Evolutionary conservation across 495 filamentous ascomycete species (phyloP).

Genomic region (Patellaria atrata): DNA sequence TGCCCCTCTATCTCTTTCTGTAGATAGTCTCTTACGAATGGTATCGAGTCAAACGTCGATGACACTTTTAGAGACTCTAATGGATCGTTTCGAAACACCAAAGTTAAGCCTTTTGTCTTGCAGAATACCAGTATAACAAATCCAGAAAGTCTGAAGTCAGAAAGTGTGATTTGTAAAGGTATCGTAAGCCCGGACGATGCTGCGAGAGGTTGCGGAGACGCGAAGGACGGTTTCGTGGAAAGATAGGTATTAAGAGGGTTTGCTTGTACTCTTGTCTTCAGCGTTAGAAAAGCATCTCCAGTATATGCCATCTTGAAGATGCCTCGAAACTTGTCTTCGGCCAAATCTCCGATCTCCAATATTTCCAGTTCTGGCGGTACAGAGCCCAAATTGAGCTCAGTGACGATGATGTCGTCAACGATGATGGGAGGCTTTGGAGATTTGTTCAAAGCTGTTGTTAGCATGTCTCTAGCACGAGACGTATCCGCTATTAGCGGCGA

Average conservation of each 20-base stretch:
- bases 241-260: slow-evolving; percentile 95
- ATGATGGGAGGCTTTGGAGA: slow-evolving; percentile 97
- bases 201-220: slow-evolving; percentile 83
- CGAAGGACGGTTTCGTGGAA: slow-evolving; percentile 77
- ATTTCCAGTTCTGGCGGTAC: slow-evolving; percentile 91
- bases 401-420: slow-evolving; percentile 97
- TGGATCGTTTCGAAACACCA: slow-evolving; percentile 96
- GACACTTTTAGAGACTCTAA: slow-evolving; percentile 96
- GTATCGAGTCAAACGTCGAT: slow-evolving; percentile 96
- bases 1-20: slow-evolving; percentile 96
- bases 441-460: slow-evolving; percentile 93
- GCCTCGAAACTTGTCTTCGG: slow-evolving; percentile 90
- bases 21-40: slow-evolving; percentile 91
- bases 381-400: slow-evolving; percentile 87
- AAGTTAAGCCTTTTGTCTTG: slow-evolving; percentile 85
- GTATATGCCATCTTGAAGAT: slow-evolving; percentile 99
- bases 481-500: slow-evolving; percentile 93
- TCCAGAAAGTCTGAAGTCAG: slow-evolving; percentile 90
- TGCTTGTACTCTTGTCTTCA: slow-evolving; percentile 90
- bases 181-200: slow-evolving; percentile 89
- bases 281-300: slow-evolving; percentile 85
- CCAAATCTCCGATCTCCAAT: slow-evolving; percentile 88
- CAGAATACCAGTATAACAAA: slow-evolving; percentile 97
- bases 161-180: slow-evolving; percentile 88
- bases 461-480: slow-evolving; percentile 77